Evolutionary conservation across 2,329 filamentous ascomycete species (phyloP), one percentile per base, ranked within the genome.

Genomic region (Ceratocystis huliohia): DNA sequence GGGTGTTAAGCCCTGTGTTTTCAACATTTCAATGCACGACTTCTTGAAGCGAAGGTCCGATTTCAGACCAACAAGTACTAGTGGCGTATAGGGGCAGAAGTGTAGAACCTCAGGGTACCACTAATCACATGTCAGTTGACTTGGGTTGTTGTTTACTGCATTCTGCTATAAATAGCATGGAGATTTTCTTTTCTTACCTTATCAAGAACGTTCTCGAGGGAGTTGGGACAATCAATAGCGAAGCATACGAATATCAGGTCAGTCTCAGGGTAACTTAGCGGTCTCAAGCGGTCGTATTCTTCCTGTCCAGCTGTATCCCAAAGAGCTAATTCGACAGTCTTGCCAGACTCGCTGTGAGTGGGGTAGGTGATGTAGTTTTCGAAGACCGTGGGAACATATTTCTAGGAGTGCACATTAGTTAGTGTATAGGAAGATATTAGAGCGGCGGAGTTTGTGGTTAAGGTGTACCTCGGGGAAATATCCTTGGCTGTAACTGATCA

Each of bases 321-420:
- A 64, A 99, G 83, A 50, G 94, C 94, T 69, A 99, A 84, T 79
- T 99, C 94, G 71, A 99, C 91, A 67, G 88, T 92, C 82, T 96
- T 97, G 74, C 93, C 92, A 13, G 88, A 89, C 57, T 86, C 84
- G 70, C 86, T 85, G 78, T 99, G 94, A 68, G 87, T 88, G 67
- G 93, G 95, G 76, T 96, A 93, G 65, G 94, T 96, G 78, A 99
- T 97, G 84, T 99, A 99, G 81, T 99, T 99, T 75, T 99, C 94
- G 76, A 99, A 99, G 64, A 99, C 94, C 1, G 94, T 99, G 3
- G 94, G 94, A 50, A 99, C 94, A 73, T 99, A 99, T 97, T 96
- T 97, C 94, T 99, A 73, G 48, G 17, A 56, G 37, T 8, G 37
- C 10, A 37, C 10, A 13, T 13, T 1, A 37, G 37, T 37, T 37